Evolutionary conservation across 495 filamentous ascomycete species (phyloP).

Genomic region (Bacidia rubella): DNA sequence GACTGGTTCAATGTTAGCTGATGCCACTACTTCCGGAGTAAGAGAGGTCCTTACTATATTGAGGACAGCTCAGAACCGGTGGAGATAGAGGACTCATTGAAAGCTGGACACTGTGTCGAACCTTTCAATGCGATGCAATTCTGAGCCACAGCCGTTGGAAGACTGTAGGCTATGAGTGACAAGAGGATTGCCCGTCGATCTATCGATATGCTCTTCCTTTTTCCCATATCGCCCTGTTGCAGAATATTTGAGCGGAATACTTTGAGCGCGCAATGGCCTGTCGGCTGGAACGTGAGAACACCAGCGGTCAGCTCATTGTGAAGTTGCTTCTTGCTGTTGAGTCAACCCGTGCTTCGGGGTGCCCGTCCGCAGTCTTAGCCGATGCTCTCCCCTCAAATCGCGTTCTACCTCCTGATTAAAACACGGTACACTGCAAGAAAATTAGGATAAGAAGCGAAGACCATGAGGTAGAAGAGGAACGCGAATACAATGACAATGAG

Average conservation of each 20-base stretch:
- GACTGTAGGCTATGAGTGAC: neutral
- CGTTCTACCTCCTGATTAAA: neutral
- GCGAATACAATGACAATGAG: constrained; percentile 7
- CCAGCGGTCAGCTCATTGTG: constrained; percentile 7
- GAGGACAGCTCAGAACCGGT: constrained; percentile 49
- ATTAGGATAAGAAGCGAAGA: constrained; percentile 3
- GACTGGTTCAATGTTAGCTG: constrained; percentile 34
- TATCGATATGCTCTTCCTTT: neutral
- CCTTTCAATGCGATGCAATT: constrained; percentile 65
- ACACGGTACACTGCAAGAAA: neutral
- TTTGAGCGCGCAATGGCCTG: neutral
- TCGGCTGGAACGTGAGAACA: neutral
- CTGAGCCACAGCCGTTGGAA: constrained; percentile 14
- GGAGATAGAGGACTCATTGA: constrained; percentile 68
- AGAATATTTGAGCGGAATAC: neutral
- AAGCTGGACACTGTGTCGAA: constrained; percentile 74
- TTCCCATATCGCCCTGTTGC: neutral
- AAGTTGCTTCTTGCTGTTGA: neutral
- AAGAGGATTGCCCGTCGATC: neutral
- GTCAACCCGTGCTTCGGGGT: neutral
- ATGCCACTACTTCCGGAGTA: neutral
- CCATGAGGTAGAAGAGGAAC: neutral
- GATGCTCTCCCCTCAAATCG: neutral
- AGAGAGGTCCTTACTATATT: constrained; percentile 51
- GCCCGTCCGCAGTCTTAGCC: neutral